A percentile compares a stretch with the other conserved stretches of the same genome.
Evolutionary conservation across 2,329 filamentous ascomycete genomes (phyloP).

Genomic region (Clathrospora elynae): DNA sequence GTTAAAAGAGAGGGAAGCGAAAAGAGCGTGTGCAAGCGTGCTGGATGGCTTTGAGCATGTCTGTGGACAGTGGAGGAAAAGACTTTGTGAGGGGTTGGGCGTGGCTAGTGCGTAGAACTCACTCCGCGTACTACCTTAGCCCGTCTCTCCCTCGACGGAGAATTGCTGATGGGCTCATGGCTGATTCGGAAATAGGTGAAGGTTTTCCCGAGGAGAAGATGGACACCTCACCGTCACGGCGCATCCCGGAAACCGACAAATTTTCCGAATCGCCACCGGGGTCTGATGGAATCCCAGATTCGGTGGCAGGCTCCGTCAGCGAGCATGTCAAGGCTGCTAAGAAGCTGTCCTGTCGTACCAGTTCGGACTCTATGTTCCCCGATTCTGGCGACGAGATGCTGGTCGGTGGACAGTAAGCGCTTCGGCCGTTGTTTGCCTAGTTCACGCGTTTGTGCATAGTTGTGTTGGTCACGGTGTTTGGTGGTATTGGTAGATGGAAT

Average conservation of each 20-base stretch:
- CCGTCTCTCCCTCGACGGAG: not conserved
- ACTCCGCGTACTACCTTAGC: not conserved
- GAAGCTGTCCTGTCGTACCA: slow-evolving; percentile 1
- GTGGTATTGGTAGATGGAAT: slow-evolving; percentile 10
- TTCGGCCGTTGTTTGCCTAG: slow-evolving; percentile 1
- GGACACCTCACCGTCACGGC: not conserved
- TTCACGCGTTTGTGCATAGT: slow-evolving; percentile 14
- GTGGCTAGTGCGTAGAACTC: slow-evolving; percentile 43
- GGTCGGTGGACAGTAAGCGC: not conserved
- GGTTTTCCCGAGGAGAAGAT: not conserved
- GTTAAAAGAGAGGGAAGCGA: slow-evolving; percentile 77
- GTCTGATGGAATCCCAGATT: not conserved
- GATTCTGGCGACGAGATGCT: slow-evolving; percentile 8
- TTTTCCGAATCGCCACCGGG: not conserved
- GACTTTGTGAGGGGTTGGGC: slow-evolving; percentile 61
- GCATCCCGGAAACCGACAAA: not conserved
- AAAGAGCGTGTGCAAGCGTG: slow-evolving; percentile 81
- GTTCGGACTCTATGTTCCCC: slow-evolving; percentile 15
- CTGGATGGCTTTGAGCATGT: slow-evolving; percentile 91
- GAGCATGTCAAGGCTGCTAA: not conserved
- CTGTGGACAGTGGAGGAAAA: slow-evolving; percentile 81
- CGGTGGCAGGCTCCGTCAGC: not conserved
- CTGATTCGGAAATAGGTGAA: slow-evolving; percentile 5
- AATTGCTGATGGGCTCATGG: not conserved
- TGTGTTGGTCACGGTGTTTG: slow-evolving; percentile 8